A percentile compares a stretch with the other conserved stretches of the same genome.
Evolutionary conservation across 2,329 filamentous ascomycete genomes (phyloP).

Genomic region (Dothistroma septosporum): DNA sequence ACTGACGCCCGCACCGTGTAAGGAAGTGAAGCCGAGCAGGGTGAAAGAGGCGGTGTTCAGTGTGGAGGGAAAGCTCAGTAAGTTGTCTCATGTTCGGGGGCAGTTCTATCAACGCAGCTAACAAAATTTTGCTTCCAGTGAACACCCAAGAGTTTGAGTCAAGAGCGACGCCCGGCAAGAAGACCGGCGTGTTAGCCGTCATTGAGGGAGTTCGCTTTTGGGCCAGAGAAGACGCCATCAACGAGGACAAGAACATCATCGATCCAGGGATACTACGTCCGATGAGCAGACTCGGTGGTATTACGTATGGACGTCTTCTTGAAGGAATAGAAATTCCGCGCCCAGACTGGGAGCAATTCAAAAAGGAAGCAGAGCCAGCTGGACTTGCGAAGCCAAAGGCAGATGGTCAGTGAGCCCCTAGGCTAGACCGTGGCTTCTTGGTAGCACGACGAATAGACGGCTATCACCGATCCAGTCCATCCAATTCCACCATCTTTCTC

Average conservation of each 20-base stretch:
- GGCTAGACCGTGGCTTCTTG: not conserved
- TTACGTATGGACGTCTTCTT: conserved; percentile 70
- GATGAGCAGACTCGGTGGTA: conserved; percentile 75
- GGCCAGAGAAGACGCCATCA: conserved; percentile 82
- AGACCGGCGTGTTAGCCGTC: conserved; percentile 68
- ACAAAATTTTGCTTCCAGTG: conserved; percentile 35
- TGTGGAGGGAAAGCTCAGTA: conserved; percentile 71
- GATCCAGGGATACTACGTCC: conserved; percentile 71
- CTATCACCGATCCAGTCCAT: conserved; percentile 53
- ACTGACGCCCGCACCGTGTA: conserved; percentile 63
- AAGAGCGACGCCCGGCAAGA: conserved; percentile 64
- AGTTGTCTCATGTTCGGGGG: not conserved
- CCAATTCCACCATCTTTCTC: conserved; percentile 76
- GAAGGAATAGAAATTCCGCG: conserved; percentile 69
- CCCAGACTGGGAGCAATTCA: conserved; percentile 48
- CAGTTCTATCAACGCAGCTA: not conserved
- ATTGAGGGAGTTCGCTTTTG: conserved; percentile 85
- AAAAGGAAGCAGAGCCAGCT: conserved; percentile 50
- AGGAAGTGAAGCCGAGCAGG: conserved; percentile 64
- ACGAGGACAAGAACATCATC: conserved; percentile 68
- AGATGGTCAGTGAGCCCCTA: conserved; percentile 36
- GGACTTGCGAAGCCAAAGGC: conserved; percentile 52
- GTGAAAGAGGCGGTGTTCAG: conserved; percentile 80
- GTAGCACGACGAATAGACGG: not conserved
- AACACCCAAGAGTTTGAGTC: conserved; percentile 74